Evolutionary conservation across 1,139 yeast genomes (phyloP).

Genomic region (Hyphopichia buzzinii): DNA sequence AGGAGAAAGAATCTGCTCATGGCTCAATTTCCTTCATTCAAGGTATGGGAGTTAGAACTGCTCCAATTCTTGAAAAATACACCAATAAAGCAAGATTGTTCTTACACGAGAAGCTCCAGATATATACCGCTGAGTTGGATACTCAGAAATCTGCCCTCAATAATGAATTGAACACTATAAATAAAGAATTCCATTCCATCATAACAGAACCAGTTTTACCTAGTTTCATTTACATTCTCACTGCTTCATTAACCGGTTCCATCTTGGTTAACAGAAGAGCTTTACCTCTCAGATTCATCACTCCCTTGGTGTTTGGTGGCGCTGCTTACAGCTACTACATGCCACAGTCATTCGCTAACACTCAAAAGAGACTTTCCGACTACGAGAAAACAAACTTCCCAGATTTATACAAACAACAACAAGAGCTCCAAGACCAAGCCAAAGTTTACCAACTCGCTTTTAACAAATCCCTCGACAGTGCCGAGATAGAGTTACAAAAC

Average conservation of each 20-base stretch:
- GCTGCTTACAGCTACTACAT: slow-evolving; percentile 36
- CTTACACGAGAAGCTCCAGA: slow-evolving; percentile 34
- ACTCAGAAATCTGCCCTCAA: slow-evolving; percentile 45
- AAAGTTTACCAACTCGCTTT: slow-evolving; percentile 12
- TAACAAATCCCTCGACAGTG: slow-evolving; percentile 9
- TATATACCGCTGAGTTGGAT: slow-evolving; percentile 39
- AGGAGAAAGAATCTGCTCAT: slow-evolving; percentile 38
- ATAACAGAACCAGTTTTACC: slow-evolving; percentile 53
- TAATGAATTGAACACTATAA: slow-evolving; percentile 36
- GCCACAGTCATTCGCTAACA: slow-evolving; percentile 31
- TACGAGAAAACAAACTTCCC: slow-evolving; percentile 53
- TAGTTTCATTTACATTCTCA: slow-evolving; percentile 49
- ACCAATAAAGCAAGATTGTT: slow-evolving; percentile 36
- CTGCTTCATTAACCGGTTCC: slow-evolving; percentile 56
- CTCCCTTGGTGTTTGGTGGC: slow-evolving; percentile 51
- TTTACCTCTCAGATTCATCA: slow-evolving; percentile 47
- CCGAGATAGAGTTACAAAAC: slow-evolving; percentile 16
- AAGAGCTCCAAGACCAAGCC: slow-evolving; percentile 8
- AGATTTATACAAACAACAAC: slow-evolving; percentile 33
- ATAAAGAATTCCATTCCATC: slow-evolving; percentile 20
- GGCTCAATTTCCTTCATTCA: slow-evolving; percentile 42
- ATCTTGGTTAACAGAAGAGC: slow-evolving; percentile 47
- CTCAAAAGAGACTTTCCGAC: slow-evolving; percentile 43
- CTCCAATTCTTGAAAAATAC: slow-evolving; percentile 45
- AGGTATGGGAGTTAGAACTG: slow-evolving; percentile 53